A percentile compares a stretch with the other conserved stretches of the same genome.
Conservation (phyloP, 495 filamentous ascomycete species). For the Lophium mytilinum region DNA sequence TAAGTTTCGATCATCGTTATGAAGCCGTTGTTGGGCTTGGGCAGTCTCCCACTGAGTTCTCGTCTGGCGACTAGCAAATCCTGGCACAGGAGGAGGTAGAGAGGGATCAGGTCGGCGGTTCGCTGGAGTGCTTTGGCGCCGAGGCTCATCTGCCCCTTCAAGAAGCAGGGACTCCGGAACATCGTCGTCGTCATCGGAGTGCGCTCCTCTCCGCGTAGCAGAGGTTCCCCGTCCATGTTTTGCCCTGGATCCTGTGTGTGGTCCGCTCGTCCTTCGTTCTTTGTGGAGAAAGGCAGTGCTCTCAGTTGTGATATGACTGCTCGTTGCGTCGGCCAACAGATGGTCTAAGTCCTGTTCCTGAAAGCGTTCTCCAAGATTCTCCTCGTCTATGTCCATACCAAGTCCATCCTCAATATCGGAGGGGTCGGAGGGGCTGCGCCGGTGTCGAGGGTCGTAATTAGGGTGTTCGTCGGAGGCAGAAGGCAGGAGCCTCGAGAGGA, state of each 20-base stretch:
- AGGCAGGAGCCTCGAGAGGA: constrained; percentile 67
- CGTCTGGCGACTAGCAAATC: constrained; percentile 45
- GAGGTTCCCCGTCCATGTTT: constrained; percentile 11
- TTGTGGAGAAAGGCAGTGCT: constrained; percentile 38
- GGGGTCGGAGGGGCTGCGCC: constrained; percentile 52
- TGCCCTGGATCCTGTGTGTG: not conserved
- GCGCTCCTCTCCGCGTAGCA: not conserved
- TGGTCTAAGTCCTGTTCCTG: constrained; percentile 65
- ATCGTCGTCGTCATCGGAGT: constrained; percentile 63
- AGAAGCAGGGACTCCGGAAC: constrained; percentile 84
- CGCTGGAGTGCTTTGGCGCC: not conserved
- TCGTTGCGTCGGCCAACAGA: constrained; percentile 52
- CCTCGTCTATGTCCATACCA: constrained; percentile 60
- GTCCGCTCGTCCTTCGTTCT: not conserved
- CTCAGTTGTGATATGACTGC: constrained; percentile 53
- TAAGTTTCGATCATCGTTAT: constrained; percentile 35
- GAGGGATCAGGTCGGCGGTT: constrained; percentile 1
- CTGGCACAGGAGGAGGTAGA: constrained; percentile 38
- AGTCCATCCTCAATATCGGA: constrained; percentile 59
- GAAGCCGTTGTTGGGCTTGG: constrained; percentile 52
- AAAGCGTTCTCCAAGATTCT: constrained; percentile 57
- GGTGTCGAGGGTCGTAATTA: constrained; percentile 66
- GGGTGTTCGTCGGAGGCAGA: constrained; percentile 42
- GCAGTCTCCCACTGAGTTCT: constrained; percentile 60
- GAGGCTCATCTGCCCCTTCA: constrained; percentile 40